Percentiles rank a stretch among this genome's conserved stretches.
Evolutionary conservation across 2,329 filamentous ascomycete species (phyloP).

Genomic region (Ophiocordyceps unilateralis): DNA sequence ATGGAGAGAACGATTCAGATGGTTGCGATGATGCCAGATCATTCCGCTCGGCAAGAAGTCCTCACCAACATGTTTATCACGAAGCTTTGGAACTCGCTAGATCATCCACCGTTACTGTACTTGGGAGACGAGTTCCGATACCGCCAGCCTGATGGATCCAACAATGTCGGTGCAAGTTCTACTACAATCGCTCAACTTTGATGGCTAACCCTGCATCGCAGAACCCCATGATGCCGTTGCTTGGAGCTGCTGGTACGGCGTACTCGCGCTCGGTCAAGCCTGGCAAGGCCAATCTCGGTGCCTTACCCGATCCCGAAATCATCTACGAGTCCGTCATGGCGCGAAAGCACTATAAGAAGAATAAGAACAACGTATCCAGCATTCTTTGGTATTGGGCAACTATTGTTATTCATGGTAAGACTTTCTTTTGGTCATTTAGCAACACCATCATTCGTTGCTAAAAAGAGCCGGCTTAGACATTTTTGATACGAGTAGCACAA

Average conservation of each 20-base stretch:
- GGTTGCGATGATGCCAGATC: slow-evolving; percentile 44
- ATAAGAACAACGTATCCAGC: slow-evolving; percentile 57
- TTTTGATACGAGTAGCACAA: slow-evolving; percentile 49
- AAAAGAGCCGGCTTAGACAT: slow-evolving; percentile 26
- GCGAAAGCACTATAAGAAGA: slow-evolving; percentile 29
- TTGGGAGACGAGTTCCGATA: slow-evolving; percentile 46
- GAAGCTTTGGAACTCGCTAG: slow-evolving; percentile 52
- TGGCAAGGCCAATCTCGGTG: slow-evolving; percentile 38
- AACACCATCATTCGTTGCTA: too few species aligned
- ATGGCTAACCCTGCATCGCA: slow-evolving; percentile 8
- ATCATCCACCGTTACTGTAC: slow-evolving; percentile 54
- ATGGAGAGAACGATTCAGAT: slow-evolving; percentile 61
- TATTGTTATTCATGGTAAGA: slow-evolving; percentile 50
- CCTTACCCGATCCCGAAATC: slow-evolving; percentile 47
- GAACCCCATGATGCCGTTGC: slow-evolving; percentile 46
- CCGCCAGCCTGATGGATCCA: slow-evolving; percentile 51
- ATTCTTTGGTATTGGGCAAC: slow-evolving; percentile 59
- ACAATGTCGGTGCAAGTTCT: slow-evolving; percentile 40
- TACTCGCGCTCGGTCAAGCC: slow-evolving; percentile 51
- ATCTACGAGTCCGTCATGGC: slow-evolving; percentile 48
- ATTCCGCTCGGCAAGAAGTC: slow-evolving; percentile 41
- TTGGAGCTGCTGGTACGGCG: slow-evolving; percentile 49
- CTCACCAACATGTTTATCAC: slow-evolving; percentile 52
- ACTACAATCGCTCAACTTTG: background rate
- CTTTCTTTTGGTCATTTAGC: background rate